These are phyloP conservation scores for Pseudophaeomoniella oleicola DNA, from an alignment of 2,329 filamentous ascomycete genomes.

Conservation along the genomic window DNA sequence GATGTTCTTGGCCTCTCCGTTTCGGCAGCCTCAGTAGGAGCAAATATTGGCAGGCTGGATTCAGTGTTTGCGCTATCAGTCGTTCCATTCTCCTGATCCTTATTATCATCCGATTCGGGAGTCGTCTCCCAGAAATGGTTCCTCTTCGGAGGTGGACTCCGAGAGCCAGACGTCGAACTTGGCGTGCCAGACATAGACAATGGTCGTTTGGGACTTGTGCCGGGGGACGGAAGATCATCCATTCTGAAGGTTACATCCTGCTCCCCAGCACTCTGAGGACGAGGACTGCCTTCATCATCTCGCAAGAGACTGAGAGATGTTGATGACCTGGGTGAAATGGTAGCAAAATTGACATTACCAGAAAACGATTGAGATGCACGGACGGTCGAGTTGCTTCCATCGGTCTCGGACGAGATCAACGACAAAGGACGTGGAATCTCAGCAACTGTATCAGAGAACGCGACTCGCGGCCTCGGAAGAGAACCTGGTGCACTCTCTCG, in stretches of 20 bases:
- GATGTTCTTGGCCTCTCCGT: conserved; percentile 13
- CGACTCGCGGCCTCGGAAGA: conserved; percentile 45
- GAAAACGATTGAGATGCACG: conserved; percentile 58
- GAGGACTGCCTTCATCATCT: conserved; percentile 9
- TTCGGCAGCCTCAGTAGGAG: conserved; percentile 7
- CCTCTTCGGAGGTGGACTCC: conserved; percentile 13
- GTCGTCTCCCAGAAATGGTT: conserved; percentile 12
- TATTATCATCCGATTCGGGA: conserved; percentile 11
- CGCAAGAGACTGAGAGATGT: conserved; percentile 3
- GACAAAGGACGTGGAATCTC: conserved; percentile 74
- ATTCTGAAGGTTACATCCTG: conserved; percentile 17
- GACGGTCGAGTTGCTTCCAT: conserved; percentile 57
- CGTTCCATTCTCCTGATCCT: background rate
- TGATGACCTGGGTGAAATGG: conserved; percentile 19
- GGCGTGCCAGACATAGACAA: conserved; percentile 22
- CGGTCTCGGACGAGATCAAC: conserved; percentile 69
- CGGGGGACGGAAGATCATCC: conserved; percentile 8
- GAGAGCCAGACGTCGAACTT: conserved; percentile 6
- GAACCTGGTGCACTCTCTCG: conserved; percentile 17
- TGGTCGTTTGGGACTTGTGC: conserved; percentile 20
- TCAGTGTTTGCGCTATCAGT: background rate
- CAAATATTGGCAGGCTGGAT: conserved; percentile 12
- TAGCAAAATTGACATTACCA: conserved; percentile 56
- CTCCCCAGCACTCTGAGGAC: conserved; percentile 30
- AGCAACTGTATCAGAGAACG: conserved; percentile 72